Evolutionary conservation across 2,329 filamentous ascomycete genomes (phyloP), one percentile per base, ranked within the genome.

Genomic region (Aspergillus persii): DNA sequence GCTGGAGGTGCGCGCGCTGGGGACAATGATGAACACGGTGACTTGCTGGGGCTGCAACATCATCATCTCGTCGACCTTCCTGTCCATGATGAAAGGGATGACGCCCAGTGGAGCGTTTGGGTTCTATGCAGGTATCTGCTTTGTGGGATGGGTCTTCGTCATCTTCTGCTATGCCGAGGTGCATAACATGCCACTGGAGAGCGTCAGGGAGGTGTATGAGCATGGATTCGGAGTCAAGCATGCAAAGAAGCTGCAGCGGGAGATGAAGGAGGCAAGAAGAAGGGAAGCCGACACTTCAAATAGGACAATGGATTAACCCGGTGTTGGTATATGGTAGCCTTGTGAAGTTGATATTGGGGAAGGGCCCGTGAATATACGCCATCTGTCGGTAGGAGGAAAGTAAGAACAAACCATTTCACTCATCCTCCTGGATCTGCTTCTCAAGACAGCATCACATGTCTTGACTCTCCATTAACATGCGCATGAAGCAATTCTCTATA

Each of bases 81-180:
- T 83, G 11, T 79, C 76, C 31, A 77, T 77, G 76, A 83, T 83
- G 76, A 75, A 83, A 61, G 70, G 69, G n/a, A 79, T 76, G 55
- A 83, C 81, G 0, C 80, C 80, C 0, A 78, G 74, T 2, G 81
- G 81, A 0, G 77, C 81, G 0, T 84, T 83, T 60, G 80, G 80
- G 4, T 83, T 84, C 68, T 84, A 83, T 57, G 78, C 80, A 0
- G 79, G 72, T 0, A 80, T 83, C 39, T 83, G 80, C 63, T 74
- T 79, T 49, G 61, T 80, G 31, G 80, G 80, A 11, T 81, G 76
- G 68, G 52, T 81, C 23, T 65, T 63, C 61, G 61, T 70, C 18
- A 67, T 65, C 26, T 68, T 65, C 54, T 69, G 65, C 57, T 70
- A 69, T 26, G 66, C 67, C 2, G 66, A 70, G 49, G 65, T 68